Evolutionary conservation across 2,329 filamentous ascomycete genomes (phyloP).

Genomic region (Neurospora crassa): DNA sequence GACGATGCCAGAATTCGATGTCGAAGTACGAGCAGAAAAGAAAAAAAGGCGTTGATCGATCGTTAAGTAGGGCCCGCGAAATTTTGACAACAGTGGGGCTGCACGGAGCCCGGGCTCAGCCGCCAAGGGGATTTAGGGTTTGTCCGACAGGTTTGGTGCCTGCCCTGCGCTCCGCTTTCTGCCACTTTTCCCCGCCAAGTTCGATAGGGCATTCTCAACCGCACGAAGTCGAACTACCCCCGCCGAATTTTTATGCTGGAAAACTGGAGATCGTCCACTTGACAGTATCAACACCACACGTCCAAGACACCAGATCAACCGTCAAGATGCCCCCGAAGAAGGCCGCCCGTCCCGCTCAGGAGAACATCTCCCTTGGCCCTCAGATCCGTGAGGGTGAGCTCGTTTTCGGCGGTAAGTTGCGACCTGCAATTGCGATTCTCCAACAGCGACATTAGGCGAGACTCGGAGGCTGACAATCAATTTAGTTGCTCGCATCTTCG

Average conservation of each 20-base stretch:
- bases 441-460: not conserved
- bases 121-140: conserved; percentile 17
- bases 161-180: conserved; percentile 10
- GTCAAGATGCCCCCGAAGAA: conserved; percentile 91
- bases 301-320: conserved; percentile 21
- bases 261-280: conserved; percentile 13
- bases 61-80: conserved; percentile 11
- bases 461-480: not conserved
- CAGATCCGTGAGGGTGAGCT: conserved; percentile 85
- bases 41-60: conserved; percentile 7
- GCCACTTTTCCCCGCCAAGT: conserved; percentile 17
- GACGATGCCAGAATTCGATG: conserved; percentile 21
- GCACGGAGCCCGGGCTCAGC: not conserved
- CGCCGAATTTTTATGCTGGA: conserved; percentile 14
- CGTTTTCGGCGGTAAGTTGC: conserved; percentile 64
- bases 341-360: conserved; percentile 71
- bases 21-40: conserved; percentile 7
- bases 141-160: conserved; percentile 8
- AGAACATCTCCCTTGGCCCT: conserved; percentile 98
- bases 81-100: conserved; percentile 5
- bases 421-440: not conserved
- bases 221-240: conserved; percentile 12
- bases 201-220: conserved; percentile 16
- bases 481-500: conserved; percentile 81
- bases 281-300: conserved; percentile 20